These are phyloP conservation scores for Lasiosphaeria miniovina DNA, from an alignment of 495 filamentous ascomycete genomes.

Conservation along the genomic window DNA sequence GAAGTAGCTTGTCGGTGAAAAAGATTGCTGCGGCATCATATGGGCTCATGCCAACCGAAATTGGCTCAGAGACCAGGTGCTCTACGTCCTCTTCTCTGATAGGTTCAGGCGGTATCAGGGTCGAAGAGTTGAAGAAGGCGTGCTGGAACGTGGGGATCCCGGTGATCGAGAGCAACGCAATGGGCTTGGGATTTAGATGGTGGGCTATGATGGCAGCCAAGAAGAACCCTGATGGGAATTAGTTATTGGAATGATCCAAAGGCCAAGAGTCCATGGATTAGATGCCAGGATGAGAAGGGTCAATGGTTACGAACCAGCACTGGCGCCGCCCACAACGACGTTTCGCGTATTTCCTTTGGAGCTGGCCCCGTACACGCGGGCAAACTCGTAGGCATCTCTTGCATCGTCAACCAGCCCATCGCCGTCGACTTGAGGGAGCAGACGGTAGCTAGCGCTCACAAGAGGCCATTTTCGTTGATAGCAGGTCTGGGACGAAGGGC, in stretches of 20 bases:
- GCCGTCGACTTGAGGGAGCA: slow-evolving; percentile 20
- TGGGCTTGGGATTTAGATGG: slow-evolving; percentile 16
- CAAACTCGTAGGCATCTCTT: slow-evolving; percentile 21
- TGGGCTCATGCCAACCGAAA: slow-evolving; percentile 10
- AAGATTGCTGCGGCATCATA: slow-evolving; percentile 6
- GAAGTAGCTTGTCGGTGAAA: slow-evolving; percentile 10
- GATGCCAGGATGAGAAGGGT: not conserved
- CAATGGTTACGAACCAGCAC: slow-evolving; percentile 10
- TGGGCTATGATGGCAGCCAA: slow-evolving; percentile 20
- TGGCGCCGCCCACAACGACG: slow-evolving; percentile 22
- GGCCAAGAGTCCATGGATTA: not conserved
- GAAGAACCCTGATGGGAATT: slow-evolving; percentile 17
- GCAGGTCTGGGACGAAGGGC: slow-evolving; percentile 11
- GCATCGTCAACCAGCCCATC: slow-evolving; percentile 19
- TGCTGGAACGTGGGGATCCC: slow-evolving; percentile 27
- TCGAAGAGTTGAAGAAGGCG: slow-evolving; percentile 24
- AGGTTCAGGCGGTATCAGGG: slow-evolving; percentile 13
- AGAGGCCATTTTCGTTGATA: slow-evolving; percentile 23
- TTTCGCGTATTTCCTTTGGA: not conserved
- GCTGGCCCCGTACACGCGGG: not conserved
- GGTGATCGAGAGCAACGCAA: slow-evolving; percentile 26
- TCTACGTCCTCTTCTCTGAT: slow-evolving; percentile 17
- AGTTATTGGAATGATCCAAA: not conserved
- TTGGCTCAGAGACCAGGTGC: slow-evolving; percentile 11
- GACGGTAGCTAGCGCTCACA: slow-evolving; percentile 23